These are phyloP conservation scores for Lathyrus oleraceus DNA, from an alignment of 306 rosid genomes.

Conservation along the genomic window DNA sequence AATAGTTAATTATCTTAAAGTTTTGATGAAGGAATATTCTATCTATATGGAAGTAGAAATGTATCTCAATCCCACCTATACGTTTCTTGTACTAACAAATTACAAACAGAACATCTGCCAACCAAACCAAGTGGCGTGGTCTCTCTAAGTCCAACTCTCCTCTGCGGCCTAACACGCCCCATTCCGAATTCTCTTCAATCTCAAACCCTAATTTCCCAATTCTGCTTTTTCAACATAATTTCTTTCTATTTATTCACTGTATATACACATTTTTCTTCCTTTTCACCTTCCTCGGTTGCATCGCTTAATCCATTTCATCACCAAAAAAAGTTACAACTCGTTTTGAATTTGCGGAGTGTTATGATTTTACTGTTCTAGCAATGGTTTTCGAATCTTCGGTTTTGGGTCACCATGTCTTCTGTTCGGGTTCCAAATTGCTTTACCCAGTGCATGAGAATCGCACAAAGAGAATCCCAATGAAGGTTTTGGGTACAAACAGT, in stretches of 20 bases:
- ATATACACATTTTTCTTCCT: constrained; percentile 6
- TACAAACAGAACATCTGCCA: background rate
- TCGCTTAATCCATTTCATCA: constrained; percentile 4
- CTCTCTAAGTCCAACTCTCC: background rate
- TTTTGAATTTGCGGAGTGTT: constrained; percentile 39
- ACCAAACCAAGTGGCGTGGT: background rate
- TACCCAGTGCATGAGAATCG: constrained; percentile 27
- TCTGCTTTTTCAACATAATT: background rate
- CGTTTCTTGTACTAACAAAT: too few relatives aligned
- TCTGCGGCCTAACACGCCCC: background rate
- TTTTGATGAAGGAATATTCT: too few relatives aligned
- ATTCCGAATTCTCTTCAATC: background rate
- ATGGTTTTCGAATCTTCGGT: constrained; percentile 46
- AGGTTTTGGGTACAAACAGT: constrained; percentile 31
- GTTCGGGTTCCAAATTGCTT: constrained; percentile 30
- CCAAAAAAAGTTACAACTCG: background rate
- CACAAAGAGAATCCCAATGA: constrained; percentile 35
- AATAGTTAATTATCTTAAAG: too few relatives aligned
- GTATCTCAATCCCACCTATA: too few relatives aligned
- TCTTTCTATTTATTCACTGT: background rate
- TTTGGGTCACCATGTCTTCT: constrained; percentile 37
- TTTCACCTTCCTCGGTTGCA: background rate
- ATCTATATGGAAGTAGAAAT: too few relatives aligned
- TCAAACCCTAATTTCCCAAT: constrained; percentile 39
- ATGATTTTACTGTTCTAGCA: constrained; percentile 31